phyloP scores from a whole-genome alignment of 176 grass and related monocot species.

The Raddia guianensis region DNA sequence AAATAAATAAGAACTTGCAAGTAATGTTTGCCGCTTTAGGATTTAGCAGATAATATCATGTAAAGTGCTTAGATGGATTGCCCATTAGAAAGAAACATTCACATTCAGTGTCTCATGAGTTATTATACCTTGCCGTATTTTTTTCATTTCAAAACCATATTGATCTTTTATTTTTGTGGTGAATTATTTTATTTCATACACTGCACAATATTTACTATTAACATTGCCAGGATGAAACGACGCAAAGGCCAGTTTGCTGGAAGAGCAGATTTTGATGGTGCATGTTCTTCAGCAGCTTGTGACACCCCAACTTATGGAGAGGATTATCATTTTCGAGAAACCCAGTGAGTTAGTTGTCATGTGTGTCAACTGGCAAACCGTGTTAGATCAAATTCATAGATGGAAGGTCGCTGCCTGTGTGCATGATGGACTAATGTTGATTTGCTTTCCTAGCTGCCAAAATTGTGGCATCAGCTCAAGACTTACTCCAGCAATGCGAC shows the following conservation, averaged over 20 bases:
- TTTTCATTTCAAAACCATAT: slow-evolving; percentile 9
- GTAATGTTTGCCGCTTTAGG: slow-evolving; percentile 17
- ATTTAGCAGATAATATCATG: slow-evolving; percentile 25
- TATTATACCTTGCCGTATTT: slow-evolving; percentile 14
- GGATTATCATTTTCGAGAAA: slow-evolving; percentile 53
- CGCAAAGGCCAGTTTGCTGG: slow-evolving; percentile 68
- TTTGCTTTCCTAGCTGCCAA: slow-evolving; percentile 59
- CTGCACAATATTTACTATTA: slow-evolving; percentile 29
- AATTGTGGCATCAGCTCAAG: slow-evolving; percentile 67
- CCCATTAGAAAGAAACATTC: slow-evolving; percentile 11
- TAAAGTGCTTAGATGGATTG: slow-evolving; percentile 14
- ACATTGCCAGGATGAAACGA: slow-evolving; percentile 56
- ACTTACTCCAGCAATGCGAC: slow-evolving; percentile 71
- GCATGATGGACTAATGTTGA: slow-evolving; percentile 31
- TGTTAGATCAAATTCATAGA: slow-evolving; percentile 23
- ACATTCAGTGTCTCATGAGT: not conserved
- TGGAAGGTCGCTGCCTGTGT: slow-evolving; percentile 15
- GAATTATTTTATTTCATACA: slow-evolving; percentile 26
- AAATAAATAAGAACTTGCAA: not conserved
- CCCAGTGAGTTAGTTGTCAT: slow-evolving; percentile 53
- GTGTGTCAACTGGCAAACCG: slow-evolving; percentile 1
- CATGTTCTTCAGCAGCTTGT: slow-evolving; percentile 48
- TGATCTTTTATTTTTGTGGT: not conserved
- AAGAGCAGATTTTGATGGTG: slow-evolving; percentile 50
- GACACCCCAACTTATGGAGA: slow-evolving; percentile 35